phyloP scores from a whole-genome alignment of 75 land plant species.

The Pinus albicaulis region DNA sequence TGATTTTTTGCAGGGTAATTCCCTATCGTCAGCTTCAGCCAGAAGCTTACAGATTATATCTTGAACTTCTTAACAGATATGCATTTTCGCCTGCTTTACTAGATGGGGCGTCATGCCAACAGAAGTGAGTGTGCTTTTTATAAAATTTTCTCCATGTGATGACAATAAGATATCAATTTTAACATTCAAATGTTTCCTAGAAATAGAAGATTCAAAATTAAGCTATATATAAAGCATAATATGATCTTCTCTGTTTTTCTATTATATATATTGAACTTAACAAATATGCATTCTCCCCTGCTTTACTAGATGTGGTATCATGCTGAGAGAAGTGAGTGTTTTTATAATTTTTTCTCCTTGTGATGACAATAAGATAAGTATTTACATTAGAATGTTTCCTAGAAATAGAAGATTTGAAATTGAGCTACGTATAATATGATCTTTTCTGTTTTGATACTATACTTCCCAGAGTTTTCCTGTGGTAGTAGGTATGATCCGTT shows the following conservation, averaged over 20 bases:
- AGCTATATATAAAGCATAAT: not conserved
- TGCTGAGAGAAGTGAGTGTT: constrained; percentile 42
- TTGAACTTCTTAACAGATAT: constrained; percentile 57
- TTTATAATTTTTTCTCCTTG: not conserved
- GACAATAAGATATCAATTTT: constrained; percentile 3
- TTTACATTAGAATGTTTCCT: not conserved
- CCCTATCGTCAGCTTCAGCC: constrained; percentile 57
- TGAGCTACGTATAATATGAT: not conserved
- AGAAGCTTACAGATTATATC: constrained; percentile 53
- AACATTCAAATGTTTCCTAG: not conserved
- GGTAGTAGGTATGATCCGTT: too few relatives aligned
- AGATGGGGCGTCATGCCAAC: constrained; percentile 18
- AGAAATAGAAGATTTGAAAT: not conserved
- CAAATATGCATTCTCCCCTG: constrained; percentile 40
- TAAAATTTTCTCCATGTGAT: not conserved
- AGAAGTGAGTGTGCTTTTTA: constrained; percentile 32
- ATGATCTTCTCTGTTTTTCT: not conserved
- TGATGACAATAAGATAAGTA: not conserved
- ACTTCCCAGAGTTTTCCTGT: not conserved
- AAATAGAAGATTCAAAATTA: not conserved
- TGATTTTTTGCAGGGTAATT: constrained; percentile 35
- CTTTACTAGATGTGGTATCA: constrained; percentile 11
- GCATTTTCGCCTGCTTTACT: constrained; percentile 26
- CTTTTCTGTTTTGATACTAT: not conserved
- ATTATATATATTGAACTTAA: constrained; percentile 46